phyloP scores from a whole-genome alignment of 768 basidiomycete genomes.

The Kwoniella mangroviensis region DNA sequence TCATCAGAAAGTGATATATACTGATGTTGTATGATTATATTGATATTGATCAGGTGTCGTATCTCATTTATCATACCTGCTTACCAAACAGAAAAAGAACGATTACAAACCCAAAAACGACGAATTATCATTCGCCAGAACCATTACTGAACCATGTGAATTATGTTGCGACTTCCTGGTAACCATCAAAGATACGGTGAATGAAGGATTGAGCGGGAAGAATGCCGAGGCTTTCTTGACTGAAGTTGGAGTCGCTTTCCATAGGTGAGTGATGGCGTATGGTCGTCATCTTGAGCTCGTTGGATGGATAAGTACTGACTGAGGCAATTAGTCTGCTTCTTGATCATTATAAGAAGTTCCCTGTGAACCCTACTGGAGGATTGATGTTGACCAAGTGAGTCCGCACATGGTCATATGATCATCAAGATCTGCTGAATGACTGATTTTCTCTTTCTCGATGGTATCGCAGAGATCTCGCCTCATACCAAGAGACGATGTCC shows the following conservation, averaged over 20 bases:
- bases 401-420: neutral
- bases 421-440: neutral
- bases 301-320: neutral
- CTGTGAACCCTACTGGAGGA: constrained; percentile 93
- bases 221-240: constrained; percentile 90
- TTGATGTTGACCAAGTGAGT: constrained; percentile 95
- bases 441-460: neutral
- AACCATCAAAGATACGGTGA: constrained; percentile 75
- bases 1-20: neutral
- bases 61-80: constrained; percentile 72
- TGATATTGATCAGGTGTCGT: constrained; percentile 64
- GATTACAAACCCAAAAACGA: constrained; percentile 98
- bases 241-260: constrained; percentile 92
- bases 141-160: constrained; percentile 90
- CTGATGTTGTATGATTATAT: neutral
- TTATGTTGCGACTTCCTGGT: constrained; percentile 83
- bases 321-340: constrained; percentile 71
- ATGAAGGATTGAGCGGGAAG: constrained; percentile 81
- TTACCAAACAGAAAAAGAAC: constrained; percentile 89
- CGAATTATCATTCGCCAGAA: constrained; percentile 88
- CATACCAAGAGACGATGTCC: constrained; percentile 87
- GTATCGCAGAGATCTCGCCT: constrained; percentile 79
- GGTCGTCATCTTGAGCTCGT: neutral
- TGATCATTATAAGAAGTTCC: constrained; percentile 94
- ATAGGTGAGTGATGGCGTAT: constrained; percentile 64